Conservation (phyloP, 345 rosid genomes). For the Hevea brasiliensis region DNA sequence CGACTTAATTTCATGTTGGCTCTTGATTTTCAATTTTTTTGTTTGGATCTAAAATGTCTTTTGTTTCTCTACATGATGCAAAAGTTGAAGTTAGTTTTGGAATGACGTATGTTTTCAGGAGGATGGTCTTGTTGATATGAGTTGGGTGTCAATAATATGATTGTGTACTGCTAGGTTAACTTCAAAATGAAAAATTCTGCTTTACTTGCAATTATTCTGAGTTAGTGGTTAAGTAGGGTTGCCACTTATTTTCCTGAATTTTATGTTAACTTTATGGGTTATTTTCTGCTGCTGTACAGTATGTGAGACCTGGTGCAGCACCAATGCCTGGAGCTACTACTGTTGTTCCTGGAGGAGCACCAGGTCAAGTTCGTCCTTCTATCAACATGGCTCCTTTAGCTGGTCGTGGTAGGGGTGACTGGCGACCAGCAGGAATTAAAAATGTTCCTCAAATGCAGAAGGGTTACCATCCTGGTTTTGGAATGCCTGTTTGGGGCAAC, state of each 20-base stretch:
- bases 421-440: constrained; percentile 80
- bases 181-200: too few species aligned
- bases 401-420: constrained; percentile 97
- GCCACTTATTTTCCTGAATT: constrained; percentile 19
- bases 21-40: not conserved
- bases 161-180: not conserved
- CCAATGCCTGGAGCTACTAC: constrained; percentile 67
- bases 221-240: constrained; percentile 12
- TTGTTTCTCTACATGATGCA: not conserved
- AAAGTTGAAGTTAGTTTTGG: constrained; percentile 13
- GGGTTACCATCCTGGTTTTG: constrained; percentile 63
- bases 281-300: constrained; percentile 59
- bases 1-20: not conserved
- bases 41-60: not conserved
- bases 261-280: constrained; percentile 12
- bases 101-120: not conserved
- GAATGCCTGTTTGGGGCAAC: constrained; percentile 59
- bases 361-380: constrained; percentile 82
- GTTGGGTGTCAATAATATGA: not conserved
- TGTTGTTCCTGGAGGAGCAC: constrained; percentile 51
- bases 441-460: constrained; percentile 69
- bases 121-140: too few species aligned
- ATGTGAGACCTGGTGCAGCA: constrained; percentile 95
- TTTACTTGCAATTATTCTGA: not conserved
- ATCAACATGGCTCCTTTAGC: constrained; percentile 52